Base-by-base conservation (phyloP, 257 asterid species). In the Fraxinus anomala region DNA sequence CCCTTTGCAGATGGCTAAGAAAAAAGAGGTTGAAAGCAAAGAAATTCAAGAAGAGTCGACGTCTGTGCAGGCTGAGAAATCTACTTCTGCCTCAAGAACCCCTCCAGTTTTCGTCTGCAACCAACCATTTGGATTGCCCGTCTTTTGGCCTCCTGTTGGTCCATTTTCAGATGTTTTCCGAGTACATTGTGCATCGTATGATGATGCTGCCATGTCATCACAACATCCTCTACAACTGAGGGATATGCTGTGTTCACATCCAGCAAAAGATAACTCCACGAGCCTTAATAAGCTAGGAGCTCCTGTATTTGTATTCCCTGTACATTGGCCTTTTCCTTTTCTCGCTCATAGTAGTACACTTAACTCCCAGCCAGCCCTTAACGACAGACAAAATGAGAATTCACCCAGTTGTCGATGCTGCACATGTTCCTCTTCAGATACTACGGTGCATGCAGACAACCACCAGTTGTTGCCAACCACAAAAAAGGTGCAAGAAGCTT, bases 251-350 rank as follows among this genome's bases (percentile, higher is more conserved):
- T 39, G 65, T 80, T 21, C 81, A 14, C 63, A 69, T 51, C 81
- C 42, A 74, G 87, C 73, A 44, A 87, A 86, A 70, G 86, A 87
- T 61, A 73, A 70, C 80, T n/a, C 88, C 26, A 69, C 6, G 14
- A 47, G 39, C 49, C n/a, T 74, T 37, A 65, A 78, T 1, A 42
- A 42, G 33, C 82, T 83, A 1, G 89, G 85, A 54, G 49, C 86
- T 59, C 86, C 94, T 31, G 5, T 85, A 0, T 79, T 80, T 63
- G 75, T 92, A 61, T 71, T 83, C 73, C 95, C 94, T 2, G 76
- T 88, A 17, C 91, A 96, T 70, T 91, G 90, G 86, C 75, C 89
- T 80, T 83, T 87, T 28, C 92, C 92, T 0, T 72, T 75, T 31
- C 73, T 76, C 72, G 5, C 87, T 68, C 85, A 76, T 9, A 16